Conservation (phyloP, 352 stramenopile species). For the Pythium graminicola region DNA sequence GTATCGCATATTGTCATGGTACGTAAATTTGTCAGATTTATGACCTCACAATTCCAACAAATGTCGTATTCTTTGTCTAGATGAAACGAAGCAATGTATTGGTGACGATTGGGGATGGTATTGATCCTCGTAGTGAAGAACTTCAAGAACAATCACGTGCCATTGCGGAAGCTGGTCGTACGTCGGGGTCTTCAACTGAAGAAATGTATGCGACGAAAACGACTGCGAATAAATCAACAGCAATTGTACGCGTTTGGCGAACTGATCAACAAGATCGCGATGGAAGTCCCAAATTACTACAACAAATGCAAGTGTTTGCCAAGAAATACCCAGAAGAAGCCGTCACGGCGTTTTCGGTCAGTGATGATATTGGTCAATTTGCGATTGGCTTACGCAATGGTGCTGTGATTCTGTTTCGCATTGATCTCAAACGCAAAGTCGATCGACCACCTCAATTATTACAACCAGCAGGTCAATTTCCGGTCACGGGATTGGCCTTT, state of each 20-base stretch:
- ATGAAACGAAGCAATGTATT: slow-evolving; percentile 87
- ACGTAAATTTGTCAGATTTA: slow-evolving; percentile 2
- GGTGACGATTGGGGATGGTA: slow-evolving; percentile 80
- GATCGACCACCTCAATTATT: slow-evolving; percentile 65
- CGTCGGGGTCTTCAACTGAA: slow-evolving; percentile 11
- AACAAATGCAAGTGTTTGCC: slow-evolving; percentile 80
- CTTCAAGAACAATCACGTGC: slow-evolving; percentile 72
- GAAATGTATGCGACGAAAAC: slow-evolving; percentile 63
- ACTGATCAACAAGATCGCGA: slow-evolving; percentile 85
- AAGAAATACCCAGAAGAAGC: slow-evolving; percentile 86
- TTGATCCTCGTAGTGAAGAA: slow-evolving; percentile 73
- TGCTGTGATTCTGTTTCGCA: slow-evolving; percentile 76
- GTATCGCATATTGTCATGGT: slow-evolving; percentile 87
- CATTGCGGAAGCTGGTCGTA: slow-evolving; percentile 63
- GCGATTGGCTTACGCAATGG: slow-evolving; percentile 77
- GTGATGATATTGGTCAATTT: slow-evolving; percentile 77
- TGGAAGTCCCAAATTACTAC: slow-evolving; percentile 76
- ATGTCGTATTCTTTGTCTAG: slow-evolving; percentile 30
- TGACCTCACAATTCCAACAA: background rate
- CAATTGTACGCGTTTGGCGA: slow-evolving; percentile 81
- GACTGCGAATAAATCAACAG: slow-evolving; percentile 53
- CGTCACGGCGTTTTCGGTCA: slow-evolving; percentile 80
- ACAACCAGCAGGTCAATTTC: slow-evolving; percentile 71
- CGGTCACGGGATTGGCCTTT: slow-evolving; percentile 72
- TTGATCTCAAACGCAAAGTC: slow-evolving; percentile 67